Base-by-base conservation (phyloP, 257 asterid genomes). In the Nyctanthes arbortristis region DNA sequence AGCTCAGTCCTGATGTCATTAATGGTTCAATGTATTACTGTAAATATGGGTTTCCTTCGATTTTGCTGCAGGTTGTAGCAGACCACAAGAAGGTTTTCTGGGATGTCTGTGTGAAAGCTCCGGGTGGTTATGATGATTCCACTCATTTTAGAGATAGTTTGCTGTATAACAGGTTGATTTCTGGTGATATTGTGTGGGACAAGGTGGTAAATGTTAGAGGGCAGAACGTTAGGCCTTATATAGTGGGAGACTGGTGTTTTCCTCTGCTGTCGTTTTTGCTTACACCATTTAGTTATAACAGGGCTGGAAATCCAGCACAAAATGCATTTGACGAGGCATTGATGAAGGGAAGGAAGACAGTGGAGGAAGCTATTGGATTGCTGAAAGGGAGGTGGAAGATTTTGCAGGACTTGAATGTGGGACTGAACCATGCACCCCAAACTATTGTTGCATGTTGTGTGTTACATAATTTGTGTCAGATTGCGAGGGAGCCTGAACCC, bases 101-200 rank as follows among this genome's bases (percentile, higher is more conserved):
- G 99, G 99, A 94, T 74, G 99, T 94, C 10, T 94, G 99, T 62
- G 97, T 94, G 16, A 94, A 94, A 62, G 92, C 97, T 20, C 97
- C 99, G 0, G 99, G 99, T 2, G 97, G 95, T 12, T 86, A 81
- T 36, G 97, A 92, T 0, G 95, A 91, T 40, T 96, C 97, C 5
- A 82, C 97, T 7, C 99, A 94, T 85, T 88, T 94, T 57, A 77
- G 99, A 71, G 97, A 94, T 40, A 91, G 97, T 75, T 78, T 94
- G 82, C 62, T 94, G 76, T 94, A 89, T 47, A 84, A 88, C 37
- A 82, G 89, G 84, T 74, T 94, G 78, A 88, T 86, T 16, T 86
- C 97, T 0, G 68, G 97, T 87, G 96, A 93, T 66, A 77, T 91
- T 35, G 86, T 81, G 16, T 93, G 97, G 98, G 98, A 93, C 37